Percentiles rank a stretch among this genome's conserved stretches.
Conservation (phyloP, 768 basidiomycete species). For the Mrakia frigida region DNA sequence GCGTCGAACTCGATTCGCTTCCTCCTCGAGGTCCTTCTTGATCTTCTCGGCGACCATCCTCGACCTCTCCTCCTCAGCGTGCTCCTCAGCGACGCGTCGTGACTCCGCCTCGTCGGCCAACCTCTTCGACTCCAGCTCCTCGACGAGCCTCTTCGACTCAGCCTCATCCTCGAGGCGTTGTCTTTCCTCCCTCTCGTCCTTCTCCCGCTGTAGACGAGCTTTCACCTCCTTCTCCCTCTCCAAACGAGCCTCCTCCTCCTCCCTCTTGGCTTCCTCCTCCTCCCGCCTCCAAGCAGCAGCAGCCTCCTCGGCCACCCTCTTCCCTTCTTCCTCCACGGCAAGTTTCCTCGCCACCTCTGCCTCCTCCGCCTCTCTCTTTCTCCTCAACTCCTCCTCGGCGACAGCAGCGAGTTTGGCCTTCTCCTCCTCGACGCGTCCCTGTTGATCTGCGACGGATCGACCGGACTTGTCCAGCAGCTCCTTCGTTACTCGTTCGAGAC, state of each 20-base stretch:
- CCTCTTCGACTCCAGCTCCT: not conserved
- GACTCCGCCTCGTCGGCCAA: not conserved
- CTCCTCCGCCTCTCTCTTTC: not conserved
- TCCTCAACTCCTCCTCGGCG: not conserved
- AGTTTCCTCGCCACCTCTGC: not conserved
- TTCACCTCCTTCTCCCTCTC: too few species aligned
- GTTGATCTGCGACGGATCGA: not conserved
- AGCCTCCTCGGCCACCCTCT: too few species aligned
- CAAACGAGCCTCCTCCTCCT: too few species aligned
- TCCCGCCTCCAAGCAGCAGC: too few species aligned
- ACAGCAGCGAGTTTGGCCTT: not conserved
- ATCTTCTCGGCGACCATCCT: not conserved
- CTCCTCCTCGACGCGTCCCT: not conserved
- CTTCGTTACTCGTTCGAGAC: not conserved
- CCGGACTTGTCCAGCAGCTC: not conserved
- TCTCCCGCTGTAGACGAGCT: too few species aligned
- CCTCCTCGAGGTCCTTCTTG: not conserved
- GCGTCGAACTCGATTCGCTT: not conserved
- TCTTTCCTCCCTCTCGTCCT: not conserved
- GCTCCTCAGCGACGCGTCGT: not conserved
- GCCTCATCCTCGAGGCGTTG: not conserved
- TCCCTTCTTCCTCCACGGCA: not conserved
- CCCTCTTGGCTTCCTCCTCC: too few species aligned
- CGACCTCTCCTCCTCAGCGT: not conserved
- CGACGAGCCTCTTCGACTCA: too few species aligned